These are phyloP conservation scores for Colletotrichum chlorophyti DNA, from an alignment of 2,329 filamentous ascomycete genomes.

Conservation along the genomic window DNA sequence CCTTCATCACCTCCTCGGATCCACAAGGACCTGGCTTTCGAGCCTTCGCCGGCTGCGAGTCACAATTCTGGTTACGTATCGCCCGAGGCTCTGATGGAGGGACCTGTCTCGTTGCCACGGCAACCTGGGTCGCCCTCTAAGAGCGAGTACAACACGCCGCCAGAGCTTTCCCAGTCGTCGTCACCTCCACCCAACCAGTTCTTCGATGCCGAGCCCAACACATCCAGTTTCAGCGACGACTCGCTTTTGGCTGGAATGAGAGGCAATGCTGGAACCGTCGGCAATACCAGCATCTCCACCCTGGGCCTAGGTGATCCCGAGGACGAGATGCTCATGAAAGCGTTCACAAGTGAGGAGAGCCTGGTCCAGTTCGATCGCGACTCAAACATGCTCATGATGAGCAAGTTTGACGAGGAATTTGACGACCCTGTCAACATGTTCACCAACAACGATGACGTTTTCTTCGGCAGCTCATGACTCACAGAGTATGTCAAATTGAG, in stretches of 20 bases:
- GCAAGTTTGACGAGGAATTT: conserved; percentile 62
- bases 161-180: conserved; percentile 66
- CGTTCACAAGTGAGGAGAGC: conserved; percentile 50
- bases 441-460: conserved; percentile 56
- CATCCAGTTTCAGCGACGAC: conserved; percentile 38
- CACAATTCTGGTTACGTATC: conserved; percentile 54
- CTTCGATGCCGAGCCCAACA: conserved; percentile 53
- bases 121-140: conserved; percentile 56
- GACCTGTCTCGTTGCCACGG: conserved; percentile 35
- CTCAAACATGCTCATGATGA: conserved; percentile 55
- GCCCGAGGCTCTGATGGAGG: conserved; percentile 51
- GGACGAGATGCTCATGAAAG: conserved; percentile 53
- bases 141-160: conserved; percentile 64
- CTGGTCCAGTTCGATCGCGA: conserved; percentile 53
- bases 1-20: conserved; percentile 36
- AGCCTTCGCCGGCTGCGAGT: conserved; percentile 49
- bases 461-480: conserved; percentile 50
- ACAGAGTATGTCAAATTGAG: not conserved
- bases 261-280: conserved; percentile 5
- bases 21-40: conserved; percentile 41
- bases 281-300: conserved; percentile 23
- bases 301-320: conserved; percentile 45
- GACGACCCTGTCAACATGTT: conserved; percentile 59
- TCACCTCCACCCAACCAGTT: conserved; percentile 59
- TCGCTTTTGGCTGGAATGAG: conserved; percentile 35